Base-by-base conservation (phyloP, 345 rosid species). In the Rhodamnia rubescens region DNA sequence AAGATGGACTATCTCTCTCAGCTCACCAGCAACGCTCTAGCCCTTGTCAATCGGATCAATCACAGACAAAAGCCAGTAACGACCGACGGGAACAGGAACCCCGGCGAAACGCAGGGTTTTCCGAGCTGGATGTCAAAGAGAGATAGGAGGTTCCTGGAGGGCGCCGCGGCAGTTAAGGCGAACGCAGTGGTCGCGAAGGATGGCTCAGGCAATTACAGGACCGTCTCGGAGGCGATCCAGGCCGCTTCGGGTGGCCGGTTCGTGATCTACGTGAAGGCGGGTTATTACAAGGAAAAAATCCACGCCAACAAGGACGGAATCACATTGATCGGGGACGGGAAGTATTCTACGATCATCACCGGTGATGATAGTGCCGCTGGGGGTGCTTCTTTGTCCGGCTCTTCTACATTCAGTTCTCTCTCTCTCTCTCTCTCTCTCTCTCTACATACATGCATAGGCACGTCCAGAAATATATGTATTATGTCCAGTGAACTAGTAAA, bases 241-340 rank as follows among this genome's bases (percentile, higher is more conserved):
- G 94, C 96, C 26, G 94, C 99, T 18, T 84, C 90, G 5, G 94
- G 93, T n/a, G 89, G 90, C 20, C 90, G 96, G 83, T 93, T 93
- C 83, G 93, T 96, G 84, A 93, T 96, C 58, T 92, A 94, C 61
- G 98, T 96, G 88, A 96, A 95, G 91, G 87, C 93, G 32, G 99
- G 99, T 14, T 87, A 93, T 50, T 96, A 96, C 85, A 91, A 90
- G 13, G 99, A 96, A 88, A 96, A 93, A 85, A 93, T 96, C 42
- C 86, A 26, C 4, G 92, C 90, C 11, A 85, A 85, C 11, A 93
- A 90, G 88, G 93, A 93, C 75, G 94, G 93, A 32, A 93, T 96
- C 86, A 92, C 93, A 5, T 89, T 96, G 92, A 90, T 95, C 9
- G 99, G 99, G 82, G 99, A 95, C n/a, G 98, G 98, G 3, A 96